phyloP scores from a whole-genome alignment of 1,284 basidiomycete species.

The Tilletia caries region DNA sequence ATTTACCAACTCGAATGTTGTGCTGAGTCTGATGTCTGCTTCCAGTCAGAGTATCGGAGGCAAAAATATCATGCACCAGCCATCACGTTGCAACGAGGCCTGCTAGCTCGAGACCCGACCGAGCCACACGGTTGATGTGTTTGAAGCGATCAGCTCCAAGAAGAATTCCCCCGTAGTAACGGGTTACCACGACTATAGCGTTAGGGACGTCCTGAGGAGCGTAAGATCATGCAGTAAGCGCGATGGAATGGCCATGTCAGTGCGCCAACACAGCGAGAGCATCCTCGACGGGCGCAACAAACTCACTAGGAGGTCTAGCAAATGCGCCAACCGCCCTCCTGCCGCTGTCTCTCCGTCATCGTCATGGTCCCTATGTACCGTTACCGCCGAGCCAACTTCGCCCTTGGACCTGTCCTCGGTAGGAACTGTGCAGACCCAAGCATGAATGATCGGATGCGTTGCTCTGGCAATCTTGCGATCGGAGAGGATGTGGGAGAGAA shows the following conservation, averaged over 20 bases:
- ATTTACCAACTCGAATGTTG: too few relatives aligned
- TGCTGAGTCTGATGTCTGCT: too few relatives aligned
- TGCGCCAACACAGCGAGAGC: background rate
- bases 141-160: slow-evolving; percentile 52
- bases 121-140: slow-evolving; percentile 46
- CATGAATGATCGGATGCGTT: slow-evolving; percentile 51
- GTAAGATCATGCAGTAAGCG: background rate
- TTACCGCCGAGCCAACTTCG: background rate
- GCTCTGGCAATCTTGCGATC: slow-evolving; percentile 46
- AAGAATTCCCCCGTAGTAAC: slow-evolving; percentile 49
- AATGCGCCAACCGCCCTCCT: slow-evolving; percentile 51
- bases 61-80: too few relatives aligned
- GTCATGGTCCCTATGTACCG: slow-evolving; percentile 33
- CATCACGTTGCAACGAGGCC: too few relatives aligned
- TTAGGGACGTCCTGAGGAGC: slow-evolving; percentile 35
- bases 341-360: slow-evolving; percentile 54
- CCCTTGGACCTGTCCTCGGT: background rate
- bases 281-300: background rate
- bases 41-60: too few relatives aligned
- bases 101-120: slow-evolving; percentile 38
- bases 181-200: slow-evolving; percentile 49
- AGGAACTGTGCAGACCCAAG: slow-evolving; percentile 46
- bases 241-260: too few relatives aligned
- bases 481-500: slow-evolving; percentile 35
- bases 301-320: slow-evolving; percentile 44